Percentiles rank a stretch among this genome's conserved stretches.
phyloP scores from a whole-genome alignment of 169 alveolate genomes.

The Blepharisma undulans region DNA sequence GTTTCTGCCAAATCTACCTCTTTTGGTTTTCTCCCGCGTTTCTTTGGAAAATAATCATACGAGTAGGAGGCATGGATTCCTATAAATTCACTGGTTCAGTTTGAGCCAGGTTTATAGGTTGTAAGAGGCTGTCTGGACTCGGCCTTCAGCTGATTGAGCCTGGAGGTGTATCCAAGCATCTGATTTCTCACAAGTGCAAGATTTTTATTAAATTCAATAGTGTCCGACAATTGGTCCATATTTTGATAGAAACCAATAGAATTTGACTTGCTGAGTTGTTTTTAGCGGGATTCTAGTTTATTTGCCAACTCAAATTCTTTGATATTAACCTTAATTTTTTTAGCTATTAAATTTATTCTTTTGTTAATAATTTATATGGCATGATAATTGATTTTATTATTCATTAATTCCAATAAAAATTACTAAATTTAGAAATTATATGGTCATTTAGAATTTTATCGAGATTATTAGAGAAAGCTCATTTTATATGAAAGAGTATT shows the following conservation, averaged over 20 bases:
- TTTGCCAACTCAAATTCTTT: not conserved
- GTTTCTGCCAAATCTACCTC: not conserved
- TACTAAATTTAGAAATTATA: not conserved
- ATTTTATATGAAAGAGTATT: not conserved
- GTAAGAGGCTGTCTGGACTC: not conserved
- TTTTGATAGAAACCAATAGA: not conserved
- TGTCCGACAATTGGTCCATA: not conserved
- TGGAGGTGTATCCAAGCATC: not conserved
- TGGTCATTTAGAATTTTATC: too few species aligned
- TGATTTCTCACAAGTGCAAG: not conserved
- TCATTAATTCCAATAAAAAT: not conserved
- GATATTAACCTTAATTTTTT: not conserved
- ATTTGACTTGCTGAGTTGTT: not conserved
- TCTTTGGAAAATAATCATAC: not conserved
- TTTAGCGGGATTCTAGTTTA: not conserved
- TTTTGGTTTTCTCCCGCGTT: not conserved
- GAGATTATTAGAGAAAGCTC: not conserved
- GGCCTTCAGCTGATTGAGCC: not conserved
- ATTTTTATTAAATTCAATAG: slow-evolving; percentile 14
- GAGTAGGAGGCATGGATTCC: slow-evolving; percentile 10
- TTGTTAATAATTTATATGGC: not conserved
- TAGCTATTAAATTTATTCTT: not conserved
- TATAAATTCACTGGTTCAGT: not conserved
- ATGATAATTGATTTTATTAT: not conserved
- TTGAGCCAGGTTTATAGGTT: not conserved